A percentile compares a stretch with the other conserved stretches of the same genome.
phyloP scores from a whole-genome alignment of 495 filamentous ascomycete genomes.

The Trypethelium eluteriae region DNA sequence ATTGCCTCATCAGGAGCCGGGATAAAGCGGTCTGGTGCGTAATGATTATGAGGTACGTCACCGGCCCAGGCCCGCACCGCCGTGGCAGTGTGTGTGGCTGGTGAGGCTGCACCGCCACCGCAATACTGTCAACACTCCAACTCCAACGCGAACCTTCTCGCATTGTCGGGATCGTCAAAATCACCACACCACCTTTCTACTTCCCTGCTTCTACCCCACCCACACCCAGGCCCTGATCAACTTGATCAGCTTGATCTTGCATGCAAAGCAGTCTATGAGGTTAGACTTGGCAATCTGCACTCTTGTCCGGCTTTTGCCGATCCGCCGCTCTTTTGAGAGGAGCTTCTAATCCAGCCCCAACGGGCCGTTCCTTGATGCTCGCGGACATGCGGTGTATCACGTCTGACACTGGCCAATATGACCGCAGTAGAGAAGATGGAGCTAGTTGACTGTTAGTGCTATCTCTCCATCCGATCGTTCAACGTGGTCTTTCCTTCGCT shows the following conservation, averaged over 20 bases:
- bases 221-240: not conserved
- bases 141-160: not conserved
- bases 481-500: not conserved
- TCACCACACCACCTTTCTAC: not conserved
- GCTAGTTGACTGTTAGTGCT: slow-evolving; percentile 74
- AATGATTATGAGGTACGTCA: not conserved
- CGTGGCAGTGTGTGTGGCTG: slow-evolving; percentile 1
- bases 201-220: not conserved
- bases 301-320: not conserved
- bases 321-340: not conserved
- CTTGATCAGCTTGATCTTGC: not conserved
- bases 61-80: not conserved
- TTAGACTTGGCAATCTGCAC: not conserved
- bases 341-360: not conserved
- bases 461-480: not conserved
- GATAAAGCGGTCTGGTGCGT: not conserved
- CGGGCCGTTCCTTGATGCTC: slow-evolving; percentile 4
- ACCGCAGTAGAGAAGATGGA: slow-evolving; percentile 65
- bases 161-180: not conserved
- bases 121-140: not conserved
- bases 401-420: slow-evolving; percentile 50
- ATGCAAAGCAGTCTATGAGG: not conserved
- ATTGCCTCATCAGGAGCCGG: not conserved
- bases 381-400: slow-evolving; percentile 4
- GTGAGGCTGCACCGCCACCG: slow-evolving; percentile 1